Evolutionary conservation across 2,329 filamentous ascomycete genomes (phyloP), one percentile per base, ranked within the genome.

Genomic region (Alternaria consortialis): DNA sequence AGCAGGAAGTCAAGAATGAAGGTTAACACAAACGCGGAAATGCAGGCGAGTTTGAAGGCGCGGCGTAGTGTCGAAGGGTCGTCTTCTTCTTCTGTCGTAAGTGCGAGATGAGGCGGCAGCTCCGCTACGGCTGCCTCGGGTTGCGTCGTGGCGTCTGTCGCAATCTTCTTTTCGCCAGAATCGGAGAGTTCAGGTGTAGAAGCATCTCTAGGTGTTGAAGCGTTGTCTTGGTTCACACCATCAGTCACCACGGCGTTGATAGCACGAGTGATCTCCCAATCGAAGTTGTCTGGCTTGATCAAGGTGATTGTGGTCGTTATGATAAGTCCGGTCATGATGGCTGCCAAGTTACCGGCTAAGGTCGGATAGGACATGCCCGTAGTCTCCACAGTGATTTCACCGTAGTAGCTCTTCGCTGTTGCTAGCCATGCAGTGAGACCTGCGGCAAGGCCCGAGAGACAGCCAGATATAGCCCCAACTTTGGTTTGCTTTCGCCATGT

Each of bases 1-100:
- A 80, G 59, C 7, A 81, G 66, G 47, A 82, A 77, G 60, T 80
- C 79, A 60, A 82, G 68, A 40, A 79, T 64, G 56, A 81, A 74
- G 27, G 80, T 80, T 6, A 81, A 51, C 9, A 79, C 52, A 52
- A 78, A 79, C 1, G 78, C 77, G 2, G 70, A 71, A 27, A 78
- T 71, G 54, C 75, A 76, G 3, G 79, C 79, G 50, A 78, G 62
- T 47, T 77, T 78, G 63, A 80, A 79, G 0, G 79, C 77, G 9
- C 74, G 65, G 12, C 70, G 72, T 32, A 77, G 64, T 48, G 72
- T 64, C 40, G 63, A 55, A 25, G 79, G 72, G 53, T 77, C 65
- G 43, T 80, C 76, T 13, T 73, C 51, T 3, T 70, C 61, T 3
- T 68, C 68, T 9, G 65, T 44, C 5, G 65, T 50, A 7, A 63